A percentile compares a stretch with the other conserved stretches of the same genome.
Conservation (phyloP, 208 protist species). For the Leishmania mexicana region DNA sequence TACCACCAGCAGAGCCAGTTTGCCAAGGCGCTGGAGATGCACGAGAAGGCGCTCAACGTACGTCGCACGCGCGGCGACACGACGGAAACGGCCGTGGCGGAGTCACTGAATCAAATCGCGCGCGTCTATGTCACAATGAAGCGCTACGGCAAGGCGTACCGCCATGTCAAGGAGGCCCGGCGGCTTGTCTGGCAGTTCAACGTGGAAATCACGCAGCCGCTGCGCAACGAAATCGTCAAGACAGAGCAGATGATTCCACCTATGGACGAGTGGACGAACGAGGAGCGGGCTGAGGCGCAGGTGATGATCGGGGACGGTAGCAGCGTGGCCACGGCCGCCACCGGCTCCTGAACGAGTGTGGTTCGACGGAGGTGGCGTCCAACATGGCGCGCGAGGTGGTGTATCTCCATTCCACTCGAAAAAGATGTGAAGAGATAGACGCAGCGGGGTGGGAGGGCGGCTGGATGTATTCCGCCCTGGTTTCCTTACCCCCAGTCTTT, state of each 20-base stretch:
- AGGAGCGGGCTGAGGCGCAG: slow-evolving; percentile 51
- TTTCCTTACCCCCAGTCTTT: neutral
- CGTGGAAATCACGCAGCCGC: slow-evolving; percentile 63
- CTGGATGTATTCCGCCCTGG: neutral
- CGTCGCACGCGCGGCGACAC: slow-evolving; percentile 82
- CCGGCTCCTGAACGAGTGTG: neutral
- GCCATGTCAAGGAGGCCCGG: slow-evolving; percentile 70
- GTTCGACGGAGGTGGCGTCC: neutral
- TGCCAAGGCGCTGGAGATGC: slow-evolving; percentile 64
- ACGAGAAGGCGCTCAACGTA: slow-evolving; percentile 89
- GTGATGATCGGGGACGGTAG: slow-evolving; percentile 30
- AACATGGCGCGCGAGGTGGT: neutral
- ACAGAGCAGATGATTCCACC: slow-evolving; percentile 83
- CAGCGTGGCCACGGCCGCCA: neutral
- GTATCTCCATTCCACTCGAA: neutral
- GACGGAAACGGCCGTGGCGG: slow-evolving; percentile 74
- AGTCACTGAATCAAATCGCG: slow-evolving; percentile 88
- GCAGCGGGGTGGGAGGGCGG: neutral
- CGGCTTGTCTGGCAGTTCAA: slow-evolving; percentile 77
- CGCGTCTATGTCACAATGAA: slow-evolving; percentile 74
- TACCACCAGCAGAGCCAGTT: slow-evolving; percentile 64
- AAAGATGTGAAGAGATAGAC: neutral
- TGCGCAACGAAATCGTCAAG: slow-evolving; percentile 78
- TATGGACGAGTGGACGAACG: slow-evolving; percentile 71
- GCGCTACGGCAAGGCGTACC: slow-evolving; percentile 65